phyloP scores from a whole-genome alignment of 164 flowering plant genomes.

The Houttuynia cordata region DNA sequence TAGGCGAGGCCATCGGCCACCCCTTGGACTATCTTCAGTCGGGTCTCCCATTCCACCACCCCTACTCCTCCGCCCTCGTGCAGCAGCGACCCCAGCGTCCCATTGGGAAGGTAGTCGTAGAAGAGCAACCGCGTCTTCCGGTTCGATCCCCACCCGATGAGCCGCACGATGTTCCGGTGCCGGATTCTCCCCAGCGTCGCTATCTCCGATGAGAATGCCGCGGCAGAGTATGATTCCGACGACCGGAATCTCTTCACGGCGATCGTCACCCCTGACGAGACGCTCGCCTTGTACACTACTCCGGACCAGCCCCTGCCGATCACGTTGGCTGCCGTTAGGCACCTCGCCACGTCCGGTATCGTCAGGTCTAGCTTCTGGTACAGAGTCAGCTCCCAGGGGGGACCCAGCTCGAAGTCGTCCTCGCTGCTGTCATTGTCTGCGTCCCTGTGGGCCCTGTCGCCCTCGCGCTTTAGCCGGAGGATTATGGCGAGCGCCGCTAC shows the following conservation, averaged over 20 bases:
- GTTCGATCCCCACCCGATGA: conserved; percentile 72
- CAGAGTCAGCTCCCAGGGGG: conserved; percentile 74
- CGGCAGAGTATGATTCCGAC: conserved; percentile 27
- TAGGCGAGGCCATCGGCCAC: conserved; percentile 86
- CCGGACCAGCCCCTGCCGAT: conserved; percentile 96
- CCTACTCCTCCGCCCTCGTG: conserved; percentile 31
- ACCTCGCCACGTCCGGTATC: conserved; percentile 48
- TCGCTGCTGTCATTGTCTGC: conserved; percentile 12
- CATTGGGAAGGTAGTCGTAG: conserved; percentile 84
- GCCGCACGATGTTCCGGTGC: conserved; percentile 78
- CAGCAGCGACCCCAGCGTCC: conserved; percentile 75
- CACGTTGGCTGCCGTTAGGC: conserved; percentile 59
- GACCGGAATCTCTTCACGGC: conserved; percentile 96
- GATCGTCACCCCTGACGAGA: conserved; percentile 43
- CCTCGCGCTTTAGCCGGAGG: conserved; percentile 29
- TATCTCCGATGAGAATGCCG: conserved; percentile 74
- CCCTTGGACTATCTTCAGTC: conserved; percentile 64
- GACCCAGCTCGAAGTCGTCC: conserved; percentile 47
- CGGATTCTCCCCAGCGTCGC: conserved; percentile 71
- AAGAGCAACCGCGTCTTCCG: conserved; percentile 54
- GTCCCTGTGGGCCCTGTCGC: conserved; percentile 15
- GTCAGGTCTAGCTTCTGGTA: conserved; percentile 80
- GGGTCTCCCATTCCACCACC: conserved; percentile 77
- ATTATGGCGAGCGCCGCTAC: conserved; percentile 43
- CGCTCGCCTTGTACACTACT: conserved; percentile 62